Evolutionary conservation across 257 asterid genomes (phyloP).

Genomic region (Plantago major): DNA sequence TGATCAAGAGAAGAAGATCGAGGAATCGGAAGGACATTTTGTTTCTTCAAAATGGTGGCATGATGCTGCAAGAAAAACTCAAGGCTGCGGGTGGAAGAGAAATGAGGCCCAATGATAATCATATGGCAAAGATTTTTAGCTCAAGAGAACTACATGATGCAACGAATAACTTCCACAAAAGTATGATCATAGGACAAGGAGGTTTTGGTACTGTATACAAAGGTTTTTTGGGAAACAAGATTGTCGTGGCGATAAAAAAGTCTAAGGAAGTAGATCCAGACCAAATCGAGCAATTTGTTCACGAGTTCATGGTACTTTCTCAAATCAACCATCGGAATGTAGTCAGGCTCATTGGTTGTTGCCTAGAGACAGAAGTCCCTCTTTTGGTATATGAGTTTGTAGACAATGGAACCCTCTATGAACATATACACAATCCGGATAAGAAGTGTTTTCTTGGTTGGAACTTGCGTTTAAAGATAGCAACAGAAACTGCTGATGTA

Average conservation of each 20-base stretch:
- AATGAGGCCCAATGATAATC: conserved; percentile 9
- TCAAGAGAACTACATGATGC: conserved; percentile 18
- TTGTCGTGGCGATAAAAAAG: conserved; percentile 2
- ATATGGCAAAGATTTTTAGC: background rate
- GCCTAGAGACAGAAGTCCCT: conserved; percentile 26
- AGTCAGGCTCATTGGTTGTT: conserved; percentile 28
- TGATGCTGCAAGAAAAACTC: conserved; percentile 4
- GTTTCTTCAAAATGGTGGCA: too few species aligned
- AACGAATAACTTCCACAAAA: conserved; percentile 14
- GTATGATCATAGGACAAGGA: conserved; percentile 16
- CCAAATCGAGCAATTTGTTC: conserved; percentile 19
- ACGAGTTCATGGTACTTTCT: conserved; percentile 19
- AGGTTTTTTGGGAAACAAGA: conserved; percentile 17
- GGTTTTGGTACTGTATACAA: too few species aligned
- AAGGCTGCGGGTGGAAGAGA: background rate
- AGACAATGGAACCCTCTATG: conserved; percentile 18
- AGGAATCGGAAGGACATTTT: background rate
- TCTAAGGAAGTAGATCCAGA: conserved; percentile 11
- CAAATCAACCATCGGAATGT: conserved; percentile 23
- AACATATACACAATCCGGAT: conserved; percentile 16
- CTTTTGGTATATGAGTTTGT: conserved; percentile 21
- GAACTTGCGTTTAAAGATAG: conserved; percentile 16
- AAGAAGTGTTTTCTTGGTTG: conserved; percentile 7
- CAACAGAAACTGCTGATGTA: conserved; percentile 20
- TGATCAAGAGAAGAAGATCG: background rate